These are phyloP conservation scores for Pseudogymnoascus sp. DNA, from an alignment of 2,329 filamentous ascomycete genomes.

Conservation along the genomic window DNA sequence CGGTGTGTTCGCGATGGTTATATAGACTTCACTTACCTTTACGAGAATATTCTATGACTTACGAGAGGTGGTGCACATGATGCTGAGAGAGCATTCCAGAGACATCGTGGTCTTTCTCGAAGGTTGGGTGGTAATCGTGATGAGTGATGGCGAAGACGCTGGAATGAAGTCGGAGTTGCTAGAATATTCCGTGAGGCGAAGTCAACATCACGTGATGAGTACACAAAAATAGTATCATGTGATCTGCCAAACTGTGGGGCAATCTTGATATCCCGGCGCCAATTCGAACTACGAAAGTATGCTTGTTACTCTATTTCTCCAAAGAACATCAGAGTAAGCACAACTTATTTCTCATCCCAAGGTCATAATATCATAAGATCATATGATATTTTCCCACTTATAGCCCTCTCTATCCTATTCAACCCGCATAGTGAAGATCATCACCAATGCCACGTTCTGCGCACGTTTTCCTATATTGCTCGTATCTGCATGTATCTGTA, in stretches of 20 bases:
- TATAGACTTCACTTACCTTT: not conserved
- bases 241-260: not conserved
- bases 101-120: not conserved
- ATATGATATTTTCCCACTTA: not conserved
- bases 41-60: not conserved
- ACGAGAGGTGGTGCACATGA: not conserved
- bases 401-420: not conserved
- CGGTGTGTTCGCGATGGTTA: not conserved
- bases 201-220: not conserved
- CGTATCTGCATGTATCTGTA: not conserved
- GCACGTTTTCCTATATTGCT: not conserved
- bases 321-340: not conserved
- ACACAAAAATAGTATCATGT: not conserved
- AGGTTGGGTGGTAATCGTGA: not conserved
- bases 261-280: not conserved
- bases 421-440: not conserved
- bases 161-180: not conserved
- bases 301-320: slow-evolving; percentile 1
- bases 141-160: not conserved
- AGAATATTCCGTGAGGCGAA: slow-evolving; percentile 1
- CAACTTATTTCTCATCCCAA: not conserved
- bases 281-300: not conserved
- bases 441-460: not conserved
- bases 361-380: not conserved
- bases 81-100: not conserved